phyloP scores from a whole-genome alignment of 1,139 yeast species.

The Suzukiozyma palmioleophila region DNA sequence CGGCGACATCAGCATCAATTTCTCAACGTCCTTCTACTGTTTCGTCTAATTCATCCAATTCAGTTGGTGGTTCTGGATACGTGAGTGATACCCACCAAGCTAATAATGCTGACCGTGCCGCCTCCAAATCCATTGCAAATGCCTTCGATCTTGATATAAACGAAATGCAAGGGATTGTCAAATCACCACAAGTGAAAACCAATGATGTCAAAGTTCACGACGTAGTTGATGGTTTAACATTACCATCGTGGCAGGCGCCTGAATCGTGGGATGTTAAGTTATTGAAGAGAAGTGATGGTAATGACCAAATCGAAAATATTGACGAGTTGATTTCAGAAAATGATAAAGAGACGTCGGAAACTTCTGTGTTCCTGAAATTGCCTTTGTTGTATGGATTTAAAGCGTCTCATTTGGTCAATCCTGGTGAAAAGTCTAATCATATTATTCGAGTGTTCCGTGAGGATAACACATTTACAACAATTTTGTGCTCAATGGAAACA shows the following conservation, averaged over 20 bases:
- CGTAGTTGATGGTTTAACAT: constrained; percentile 1
- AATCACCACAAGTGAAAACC: constrained; percentile 17
- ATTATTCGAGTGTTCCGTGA: constrained; percentile 70
- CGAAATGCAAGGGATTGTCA: constrained; percentile 53
- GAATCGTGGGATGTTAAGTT: constrained; percentile 76
- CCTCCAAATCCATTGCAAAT: constrained; percentile 7
- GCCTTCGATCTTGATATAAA: constrained; percentile 44
- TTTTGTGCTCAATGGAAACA: constrained; percentile 70
- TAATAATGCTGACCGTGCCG: background rate
- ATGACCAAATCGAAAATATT: constrained; percentile 4
- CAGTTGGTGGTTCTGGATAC: constrained; percentile 1
- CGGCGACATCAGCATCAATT: background rate
- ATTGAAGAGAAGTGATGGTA: constrained; percentile 11
- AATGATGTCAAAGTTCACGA: constrained; percentile 1
- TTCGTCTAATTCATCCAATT: background rate
- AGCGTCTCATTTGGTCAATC: constrained; percentile 20
- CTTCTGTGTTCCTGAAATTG: constrained; percentile 10
- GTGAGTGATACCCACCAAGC: background rate
- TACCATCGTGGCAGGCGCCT: constrained; percentile 58
- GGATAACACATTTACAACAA: constrained; percentile 79
- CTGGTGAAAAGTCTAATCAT: constrained; percentile 32
- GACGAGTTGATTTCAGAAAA: constrained; percentile 4
- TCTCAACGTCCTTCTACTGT: background rate
- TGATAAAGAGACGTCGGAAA: constrained; percentile 5
- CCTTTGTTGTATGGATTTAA: constrained; percentile 39